phyloP scores from a whole-genome alignment of 208 protist genomes.

The Naegleria fowleri region DNA sequence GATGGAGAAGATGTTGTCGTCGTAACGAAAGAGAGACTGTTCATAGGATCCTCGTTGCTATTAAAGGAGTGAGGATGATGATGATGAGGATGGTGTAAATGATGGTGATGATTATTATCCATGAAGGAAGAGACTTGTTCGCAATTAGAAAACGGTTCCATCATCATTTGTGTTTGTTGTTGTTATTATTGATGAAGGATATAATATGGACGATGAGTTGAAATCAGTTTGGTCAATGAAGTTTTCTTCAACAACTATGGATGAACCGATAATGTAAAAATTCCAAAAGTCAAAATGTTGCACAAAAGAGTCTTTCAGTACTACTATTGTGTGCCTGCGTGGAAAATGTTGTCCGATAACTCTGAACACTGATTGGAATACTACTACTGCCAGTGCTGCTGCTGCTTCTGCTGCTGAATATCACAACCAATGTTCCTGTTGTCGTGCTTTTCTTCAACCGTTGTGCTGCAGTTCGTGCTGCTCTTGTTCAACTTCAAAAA shows the following conservation, averaged over 20 bases:
- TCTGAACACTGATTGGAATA: too few species aligned
- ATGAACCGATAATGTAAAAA: neutral
- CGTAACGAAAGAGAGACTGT: neutral
- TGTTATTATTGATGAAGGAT: neutral
- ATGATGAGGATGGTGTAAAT: neutral
- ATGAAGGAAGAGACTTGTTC: neutral
- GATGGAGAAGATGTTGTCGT: neutral
- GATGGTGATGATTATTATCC: neutral
- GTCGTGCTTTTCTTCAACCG: too few species aligned
- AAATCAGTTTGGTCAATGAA: neutral
- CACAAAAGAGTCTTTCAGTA: neutral
- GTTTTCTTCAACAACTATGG: neutral
- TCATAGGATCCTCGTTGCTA: neutral
- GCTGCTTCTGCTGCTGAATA: too few species aligned
- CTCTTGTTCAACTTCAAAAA: too few species aligned
- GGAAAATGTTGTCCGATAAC: too few species aligned
- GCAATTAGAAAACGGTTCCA: neutral
- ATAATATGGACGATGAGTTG: too few species aligned
- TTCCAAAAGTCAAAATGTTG: neutral
- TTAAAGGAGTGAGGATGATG: neutral
- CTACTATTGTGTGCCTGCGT: neutral
- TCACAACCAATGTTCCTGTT: too few species aligned
- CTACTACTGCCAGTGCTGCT: too few species aligned
- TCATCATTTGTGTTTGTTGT: conserved; percentile 4
- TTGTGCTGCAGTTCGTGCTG: too few species aligned